phyloP scores from a whole-genome alignment of 2,329 filamentous ascomycete genomes.

The Pseudopyricularia javanii region DNA sequence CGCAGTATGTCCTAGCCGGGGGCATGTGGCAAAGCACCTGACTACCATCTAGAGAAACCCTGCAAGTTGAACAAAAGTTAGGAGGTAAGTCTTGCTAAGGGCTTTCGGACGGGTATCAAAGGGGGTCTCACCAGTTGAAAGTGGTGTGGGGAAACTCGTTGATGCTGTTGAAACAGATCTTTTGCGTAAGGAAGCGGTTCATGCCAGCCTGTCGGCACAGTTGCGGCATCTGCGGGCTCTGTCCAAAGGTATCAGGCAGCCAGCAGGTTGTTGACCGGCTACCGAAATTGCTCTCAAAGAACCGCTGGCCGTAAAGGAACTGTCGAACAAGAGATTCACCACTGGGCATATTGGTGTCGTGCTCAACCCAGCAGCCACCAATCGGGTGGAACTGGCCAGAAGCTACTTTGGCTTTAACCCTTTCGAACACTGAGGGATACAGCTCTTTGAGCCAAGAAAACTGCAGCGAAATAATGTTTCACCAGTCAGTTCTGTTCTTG shows the following conservation, averaged over 20 bases:
- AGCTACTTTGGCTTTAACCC: constrained; percentile 55
- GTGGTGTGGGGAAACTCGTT: constrained; percentile 62
- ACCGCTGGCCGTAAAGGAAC: constrained; percentile 55
- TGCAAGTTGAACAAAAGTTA: background rate
- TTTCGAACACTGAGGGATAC: constrained; percentile 52
- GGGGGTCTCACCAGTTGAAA: constrained; percentile 42
- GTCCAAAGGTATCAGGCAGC: constrained; percentile 60
- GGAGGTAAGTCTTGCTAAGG: too few species aligned
- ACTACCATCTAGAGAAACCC: constrained; percentile 51
- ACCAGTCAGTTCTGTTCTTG: background rate
- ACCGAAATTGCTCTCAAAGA: constrained; percentile 55
- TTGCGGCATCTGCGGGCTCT: constrained; percentile 55
- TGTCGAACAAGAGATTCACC: constrained; percentile 56
- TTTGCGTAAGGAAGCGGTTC: constrained; percentile 57
- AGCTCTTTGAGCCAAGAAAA: constrained; percentile 53
- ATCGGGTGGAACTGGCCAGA: constrained; percentile 55
- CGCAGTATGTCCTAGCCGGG: constrained; percentile 54
- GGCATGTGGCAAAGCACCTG: constrained; percentile 61
- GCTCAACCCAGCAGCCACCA: constrained; percentile 59
- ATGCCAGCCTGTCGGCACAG: constrained; percentile 54
- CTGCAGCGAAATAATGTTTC: constrained; percentile 18
- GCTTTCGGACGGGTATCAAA: background rate
- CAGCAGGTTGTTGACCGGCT: constrained; percentile 53
- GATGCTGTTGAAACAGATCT: constrained; percentile 63
- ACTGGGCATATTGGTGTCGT: constrained; percentile 57